Evolutionary conservation across 2,329 filamentous ascomycete species (phyloP).

Genomic region (Epichloe sylvatica): DNA sequence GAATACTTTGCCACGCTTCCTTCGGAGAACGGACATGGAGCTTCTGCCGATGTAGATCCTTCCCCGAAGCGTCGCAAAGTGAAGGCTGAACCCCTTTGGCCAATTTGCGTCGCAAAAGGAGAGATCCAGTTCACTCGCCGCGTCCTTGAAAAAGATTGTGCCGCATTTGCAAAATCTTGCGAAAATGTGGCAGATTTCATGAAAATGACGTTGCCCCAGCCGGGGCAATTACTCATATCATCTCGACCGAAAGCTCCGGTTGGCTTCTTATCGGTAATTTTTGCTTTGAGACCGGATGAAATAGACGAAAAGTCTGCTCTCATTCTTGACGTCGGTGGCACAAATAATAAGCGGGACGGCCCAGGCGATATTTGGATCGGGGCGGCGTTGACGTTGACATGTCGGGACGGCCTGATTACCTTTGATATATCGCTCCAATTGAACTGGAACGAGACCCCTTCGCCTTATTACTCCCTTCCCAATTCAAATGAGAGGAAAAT

Average conservation of each 20-base stretch:
- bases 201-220: slow-evolving; percentile 6
- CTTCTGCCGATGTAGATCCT: slow-evolving; percentile 7
- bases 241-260: slow-evolving; percentile 7
- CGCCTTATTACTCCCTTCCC: slow-evolving; percentile 18
- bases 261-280: slow-evolving; percentile 3
- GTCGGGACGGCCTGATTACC: slow-evolving; percentile 12
- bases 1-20: slow-evolving; percentile 12
- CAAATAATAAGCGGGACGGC: slow-evolving; percentile 7
- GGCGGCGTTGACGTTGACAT: slow-evolving; percentile 18
- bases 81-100: slow-evolving; percentile 3
- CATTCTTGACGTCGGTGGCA: slow-evolving; percentile 10
- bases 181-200: slow-evolving; percentile 12
- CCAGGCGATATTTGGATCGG: slow-evolving; percentile 23
- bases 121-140: slow-evolving; percentile 15
- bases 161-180: slow-evolving; percentile 4
- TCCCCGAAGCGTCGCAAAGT: slow-evolving; percentile 20
- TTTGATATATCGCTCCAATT: slow-evolving; percentile 22
- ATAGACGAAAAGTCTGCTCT: slow-evolving; percentile 6
- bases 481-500: slow-evolving; percentile 15
- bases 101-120: slow-evolving; percentile 15
- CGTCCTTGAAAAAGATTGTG: slow-evolving; percentile 7
- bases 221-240: slow-evolving; percentile 9
- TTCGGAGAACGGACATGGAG: slow-evolving; percentile 5
- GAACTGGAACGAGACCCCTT: slow-evolving; percentile 29
- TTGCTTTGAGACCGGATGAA: slow-evolving; percentile 14